Conservation (phyloP, 371 early-diverging fungal species). For the Mucor lusitanicus region DNA sequence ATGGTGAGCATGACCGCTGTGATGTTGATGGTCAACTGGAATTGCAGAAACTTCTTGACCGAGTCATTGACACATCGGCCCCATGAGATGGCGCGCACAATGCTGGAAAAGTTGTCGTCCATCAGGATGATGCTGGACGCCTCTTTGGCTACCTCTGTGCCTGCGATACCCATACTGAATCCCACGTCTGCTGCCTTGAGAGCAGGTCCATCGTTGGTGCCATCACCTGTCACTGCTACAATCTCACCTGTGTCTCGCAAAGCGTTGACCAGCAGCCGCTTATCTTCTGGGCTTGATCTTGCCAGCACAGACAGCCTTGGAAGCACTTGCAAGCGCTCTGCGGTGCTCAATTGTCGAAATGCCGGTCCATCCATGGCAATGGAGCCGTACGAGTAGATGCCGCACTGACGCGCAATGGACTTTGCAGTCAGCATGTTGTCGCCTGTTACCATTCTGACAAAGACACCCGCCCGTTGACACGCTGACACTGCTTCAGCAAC, state of each 20-base stretch:
- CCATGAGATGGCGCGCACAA: slow-evolving; percentile 78
- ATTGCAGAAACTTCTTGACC: slow-evolving; percentile 80
- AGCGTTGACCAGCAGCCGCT: slow-evolving; percentile 65
- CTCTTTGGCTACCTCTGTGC: slow-evolving; percentile 84
- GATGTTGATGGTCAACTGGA: slow-evolving; percentile 80
- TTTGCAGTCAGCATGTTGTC: slow-evolving; percentile 78
- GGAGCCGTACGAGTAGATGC: slow-evolving; percentile 63
- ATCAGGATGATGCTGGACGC: slow-evolving; percentile 79
- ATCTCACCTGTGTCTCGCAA: slow-evolving; percentile 66
- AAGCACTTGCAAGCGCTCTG: slow-evolving; percentile 54
- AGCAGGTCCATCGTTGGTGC: slow-evolving; percentile 80
- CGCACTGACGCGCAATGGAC: slow-evolving; percentile 71
- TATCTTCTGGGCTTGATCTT: slow-evolving; percentile 78
- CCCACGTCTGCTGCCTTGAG: slow-evolving; percentile 82
- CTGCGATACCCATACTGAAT: slow-evolving; percentile 81
- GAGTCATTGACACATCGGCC: slow-evolving; percentile 81
- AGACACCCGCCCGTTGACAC: slow-evolving; percentile 77
- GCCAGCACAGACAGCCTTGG: slow-evolving; percentile 75
- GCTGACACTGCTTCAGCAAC: slow-evolving; percentile 67
- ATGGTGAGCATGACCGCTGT: slow-evolving; percentile 72
- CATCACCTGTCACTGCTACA: slow-evolving; percentile 87
- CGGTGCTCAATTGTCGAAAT: slow-evolving; percentile 58
- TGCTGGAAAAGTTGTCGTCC: slow-evolving; percentile 81
- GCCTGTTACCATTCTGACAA: slow-evolving; percentile 87
- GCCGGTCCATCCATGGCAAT: slow-evolving; percentile 70